phyloP scores from a whole-genome alignment of 805 yeast genomes.

The Kodamaea lidongshanica region DNA sequence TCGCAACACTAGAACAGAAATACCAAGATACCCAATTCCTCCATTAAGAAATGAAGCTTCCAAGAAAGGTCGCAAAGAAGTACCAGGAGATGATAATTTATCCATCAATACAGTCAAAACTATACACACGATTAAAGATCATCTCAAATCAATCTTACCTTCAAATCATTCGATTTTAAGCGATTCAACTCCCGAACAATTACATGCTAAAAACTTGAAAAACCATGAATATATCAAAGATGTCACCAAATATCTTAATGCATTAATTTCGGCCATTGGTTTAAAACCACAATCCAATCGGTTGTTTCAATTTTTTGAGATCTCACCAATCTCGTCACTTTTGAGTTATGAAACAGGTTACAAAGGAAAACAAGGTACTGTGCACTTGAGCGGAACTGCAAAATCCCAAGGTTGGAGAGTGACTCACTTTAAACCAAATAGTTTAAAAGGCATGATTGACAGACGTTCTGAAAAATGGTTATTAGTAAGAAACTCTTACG shows the following conservation, averaged over 20 bases:
- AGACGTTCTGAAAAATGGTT: constrained; percentile 94
- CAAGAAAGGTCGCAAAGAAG: neutral
- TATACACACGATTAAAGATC: constrained; percentile 17
- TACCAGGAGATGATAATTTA: constrained; percentile 13
- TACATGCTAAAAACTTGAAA: constrained; percentile 17
- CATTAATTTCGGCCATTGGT: constrained; percentile 51
- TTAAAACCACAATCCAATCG: constrained; percentile 78
- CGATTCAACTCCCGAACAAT: constrained; percentile 26
- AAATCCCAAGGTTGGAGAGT: constrained; percentile 94
- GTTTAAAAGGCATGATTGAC: constrained; percentile 77
- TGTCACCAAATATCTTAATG: constrained; percentile 63
- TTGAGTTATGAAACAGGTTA: constrained; percentile 75
- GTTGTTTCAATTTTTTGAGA: constrained; percentile 79
- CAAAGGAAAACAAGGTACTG: constrained; percentile 84
- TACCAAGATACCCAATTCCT: constrained; percentile 44
- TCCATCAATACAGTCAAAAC: constrained; percentile 13
- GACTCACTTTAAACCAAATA: constrained; percentile 75
- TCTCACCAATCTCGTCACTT: constrained; percentile 81
- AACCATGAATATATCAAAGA: constrained; percentile 38
- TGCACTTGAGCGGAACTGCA: constrained; percentile 77
- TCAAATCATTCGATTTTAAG: constrained; percentile 13
- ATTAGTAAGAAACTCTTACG: constrained; percentile 74
- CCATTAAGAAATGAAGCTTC: constrained; percentile 20
- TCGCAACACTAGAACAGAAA: constrained; percentile 24
- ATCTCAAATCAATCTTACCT: constrained; percentile 23